A percentile compares a stretch with the other conserved stretches of the same genome.
These are phyloP conservation scores for Mycena crocata DNA, from an alignment of 768 basidiomycete species.

Conservation along the genomic window DNA sequence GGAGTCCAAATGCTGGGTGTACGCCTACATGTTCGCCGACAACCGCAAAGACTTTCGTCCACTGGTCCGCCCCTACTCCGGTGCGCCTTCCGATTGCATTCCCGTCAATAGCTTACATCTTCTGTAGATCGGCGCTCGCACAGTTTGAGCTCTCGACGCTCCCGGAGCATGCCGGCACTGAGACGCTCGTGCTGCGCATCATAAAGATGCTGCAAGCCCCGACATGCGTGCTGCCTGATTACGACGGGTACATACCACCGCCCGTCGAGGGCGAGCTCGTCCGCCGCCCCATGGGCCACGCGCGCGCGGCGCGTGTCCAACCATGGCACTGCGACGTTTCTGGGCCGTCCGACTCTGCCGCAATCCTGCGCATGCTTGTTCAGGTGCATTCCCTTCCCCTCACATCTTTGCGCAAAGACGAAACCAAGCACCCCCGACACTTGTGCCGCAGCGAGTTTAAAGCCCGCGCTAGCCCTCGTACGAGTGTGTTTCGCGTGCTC, in stretches of 20 bases:
- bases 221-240: constrained; percentile 17
- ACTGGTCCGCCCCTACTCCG: constrained; percentile 5
- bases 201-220: constrained; percentile 28
- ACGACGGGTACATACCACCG: constrained; percentile 28
- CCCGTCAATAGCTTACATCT: background rate
- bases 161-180: constrained; percentile 41
- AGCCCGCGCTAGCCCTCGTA: too few species aligned
- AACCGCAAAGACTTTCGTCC: constrained; percentile 15
- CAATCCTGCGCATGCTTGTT: constrained; percentile 20
- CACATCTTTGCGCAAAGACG: constrained; percentile 21
- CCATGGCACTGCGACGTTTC: constrained; percentile 21
- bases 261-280: constrained; percentile 23
- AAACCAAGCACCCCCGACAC: constrained; percentile 31
- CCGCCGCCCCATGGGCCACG: constrained; percentile 23
- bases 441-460: constrained; percentile 28
- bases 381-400: constrained; percentile 4
- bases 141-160: constrained; percentile 32
- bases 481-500: constrained; percentile 12
- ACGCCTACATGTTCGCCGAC: constrained; percentile 25
- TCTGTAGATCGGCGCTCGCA: constrained; percentile 14
- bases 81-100: background rate
- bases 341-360: constrained; percentile 2
- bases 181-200: constrained; percentile 47
- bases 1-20: constrained; percentile 10
- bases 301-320: constrained; percentile 1